Evolutionary conservation across 1,139 yeast species (phyloP).

Genomic region (Suhomyces terraborum): DNA sequence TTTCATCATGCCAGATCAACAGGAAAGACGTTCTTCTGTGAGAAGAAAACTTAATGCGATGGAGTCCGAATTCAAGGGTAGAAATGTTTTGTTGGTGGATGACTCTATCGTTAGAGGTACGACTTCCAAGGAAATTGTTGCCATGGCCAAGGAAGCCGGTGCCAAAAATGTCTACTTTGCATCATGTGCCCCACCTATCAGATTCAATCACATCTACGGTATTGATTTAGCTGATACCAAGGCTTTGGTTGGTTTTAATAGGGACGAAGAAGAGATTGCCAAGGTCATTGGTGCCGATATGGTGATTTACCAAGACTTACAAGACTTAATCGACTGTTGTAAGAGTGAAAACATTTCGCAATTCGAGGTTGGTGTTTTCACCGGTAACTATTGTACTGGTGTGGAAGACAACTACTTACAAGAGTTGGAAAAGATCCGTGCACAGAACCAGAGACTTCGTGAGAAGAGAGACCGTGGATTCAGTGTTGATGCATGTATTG

Average conservation of each 20-base stretch:
- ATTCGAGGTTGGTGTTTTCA: slow-evolving; percentile 97
- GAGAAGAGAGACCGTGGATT: slow-evolving; percentile 41
- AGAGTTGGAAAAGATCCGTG: slow-evolving; percentile 82
- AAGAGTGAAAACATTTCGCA: slow-evolving; percentile 52
- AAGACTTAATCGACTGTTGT: slow-evolving; percentile 83
- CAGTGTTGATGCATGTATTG: slow-evolving; percentile 51
- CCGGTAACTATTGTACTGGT: slow-evolving; percentile 91
- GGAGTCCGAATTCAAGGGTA: slow-evolving; percentile 86
- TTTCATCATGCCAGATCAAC: slow-evolving; percentile 97
- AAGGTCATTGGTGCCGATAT: slow-evolving; percentile 85
- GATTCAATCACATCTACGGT: slow-evolving; percentile 94
- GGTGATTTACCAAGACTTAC: slow-evolving; percentile 83
- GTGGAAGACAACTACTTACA: slow-evolving; percentile 79
- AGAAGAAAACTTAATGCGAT: slow-evolving; percentile 94
- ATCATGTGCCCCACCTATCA: slow-evolving; percentile 95
- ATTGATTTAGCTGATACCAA: slow-evolving; percentile 95
- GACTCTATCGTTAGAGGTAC: slow-evolving; percentile 98
- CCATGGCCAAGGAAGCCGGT: slow-evolving; percentile 98
- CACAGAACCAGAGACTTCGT: slow-evolving; percentile 68
- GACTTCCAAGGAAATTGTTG: slow-evolving; percentile 92
- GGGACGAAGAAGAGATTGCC: slow-evolving; percentile 73
- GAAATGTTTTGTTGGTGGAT: slow-evolving; percentile 89
- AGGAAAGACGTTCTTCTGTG: slow-evolving; percentile 90
- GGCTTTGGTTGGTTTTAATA: slow-evolving; percentile 86
- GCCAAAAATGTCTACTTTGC: slow-evolving; percentile 93